These are phyloP conservation scores for Fusarium sp. DNA, from an alignment of 2,329 filamentous ascomycete species.

Conservation along the genomic window DNA sequence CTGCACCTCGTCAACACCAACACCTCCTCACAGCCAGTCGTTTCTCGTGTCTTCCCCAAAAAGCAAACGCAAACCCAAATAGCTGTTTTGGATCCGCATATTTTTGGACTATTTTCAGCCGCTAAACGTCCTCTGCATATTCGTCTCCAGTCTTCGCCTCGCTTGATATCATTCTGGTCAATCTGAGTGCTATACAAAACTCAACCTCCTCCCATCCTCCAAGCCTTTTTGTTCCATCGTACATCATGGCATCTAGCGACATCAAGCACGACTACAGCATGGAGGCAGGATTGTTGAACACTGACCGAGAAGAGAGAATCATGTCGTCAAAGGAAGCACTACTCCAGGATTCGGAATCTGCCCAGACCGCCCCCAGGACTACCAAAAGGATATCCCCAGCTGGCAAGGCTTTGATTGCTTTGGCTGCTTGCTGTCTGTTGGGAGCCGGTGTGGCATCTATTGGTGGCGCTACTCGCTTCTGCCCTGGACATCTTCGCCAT, in stretches of 20 bases:
- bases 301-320: slow-evolving; percentile 46
- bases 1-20: slow-evolving; percentile 35
- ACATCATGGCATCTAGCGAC: slow-evolving; percentile 38
- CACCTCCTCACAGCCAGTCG: slow-evolving; percentile 41
- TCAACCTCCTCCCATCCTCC: slow-evolving; percentile 31
- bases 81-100: slow-evolving; percentile 37
- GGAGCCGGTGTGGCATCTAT: slow-evolving; percentile 42
- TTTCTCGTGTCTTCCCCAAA: slow-evolving; percentile 34
- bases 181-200: slow-evolving; percentile 42
- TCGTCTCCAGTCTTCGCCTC: slow-evolving; percentile 31
- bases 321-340: slow-evolving; percentile 44
- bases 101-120: slow-evolving; percentile 38
- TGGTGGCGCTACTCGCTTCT: slow-evolving; percentile 40
- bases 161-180: slow-evolving; percentile 34
- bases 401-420: slow-evolving; percentile 40
- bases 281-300: slow-evolving; percentile 47
- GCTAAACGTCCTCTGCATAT: slow-evolving; percentile 42
- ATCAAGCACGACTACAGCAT: slow-evolving; percentile 46
- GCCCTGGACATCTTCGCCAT: slow-evolving; percentile 44
- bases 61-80: slow-evolving; percentile 36
- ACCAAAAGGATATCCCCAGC: slow-evolving; percentile 38
- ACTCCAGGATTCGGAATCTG: slow-evolving; percentile 42
- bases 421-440: slow-evolving; percentile 43
- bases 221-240: slow-evolving; percentile 13
- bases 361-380: slow-evolving; percentile 26